Base-by-base conservation (phyloP, 2,329 filamentous ascomycete species). In the Cercospora canescens region DNA sequence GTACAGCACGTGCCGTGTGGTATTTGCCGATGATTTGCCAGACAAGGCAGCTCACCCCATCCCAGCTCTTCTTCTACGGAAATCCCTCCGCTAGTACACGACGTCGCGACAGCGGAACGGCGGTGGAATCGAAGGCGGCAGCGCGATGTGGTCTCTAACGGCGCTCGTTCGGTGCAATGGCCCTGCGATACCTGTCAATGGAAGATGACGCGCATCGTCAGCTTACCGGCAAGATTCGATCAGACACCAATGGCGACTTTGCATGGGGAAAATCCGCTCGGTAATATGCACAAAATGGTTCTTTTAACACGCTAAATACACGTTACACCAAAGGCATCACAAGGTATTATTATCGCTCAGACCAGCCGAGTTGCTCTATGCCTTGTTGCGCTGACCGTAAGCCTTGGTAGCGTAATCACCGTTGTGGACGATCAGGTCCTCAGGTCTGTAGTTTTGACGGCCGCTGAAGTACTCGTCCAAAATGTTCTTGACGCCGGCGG, bases 391-490 rank as follows among this genome's bases (percentile, higher is more conserved):
- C 86, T 95, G 88, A 67, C 94, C 94, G 78, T 97, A 97, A 32
- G 94, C 88, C 88, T 92, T 95, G 78, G 95, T 98, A 72, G 93
- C 94, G 79, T 98, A 99, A 80, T 96, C 92, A 75, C 95, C 95
- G 73, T 87, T 83, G 82, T 91, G 83, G 70, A 97, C 92, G 74
- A 99, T 99, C 75, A 99, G 84, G 78, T 99, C 95, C 84, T 97
- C 85, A 63, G 89, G 88, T 71, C 87, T 86, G 87, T 99, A 99
- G 84, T 98, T 94, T 78, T 92, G 83, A 78, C 88, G 89, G 75
- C 94, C 94, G 72, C 85, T 88, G 79, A 97, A 92, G 87, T 98
- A 99, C 82, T 90, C 93, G 72, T 94, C 86, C 67, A 99, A 86
- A 78, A 99, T 98, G 72, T 85, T 81, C 91, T 97, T 97, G 81